phyloP scores from a whole-genome alignment of 495 filamentous ascomycete species.

The Chlorociboria aeruginascens region DNA sequence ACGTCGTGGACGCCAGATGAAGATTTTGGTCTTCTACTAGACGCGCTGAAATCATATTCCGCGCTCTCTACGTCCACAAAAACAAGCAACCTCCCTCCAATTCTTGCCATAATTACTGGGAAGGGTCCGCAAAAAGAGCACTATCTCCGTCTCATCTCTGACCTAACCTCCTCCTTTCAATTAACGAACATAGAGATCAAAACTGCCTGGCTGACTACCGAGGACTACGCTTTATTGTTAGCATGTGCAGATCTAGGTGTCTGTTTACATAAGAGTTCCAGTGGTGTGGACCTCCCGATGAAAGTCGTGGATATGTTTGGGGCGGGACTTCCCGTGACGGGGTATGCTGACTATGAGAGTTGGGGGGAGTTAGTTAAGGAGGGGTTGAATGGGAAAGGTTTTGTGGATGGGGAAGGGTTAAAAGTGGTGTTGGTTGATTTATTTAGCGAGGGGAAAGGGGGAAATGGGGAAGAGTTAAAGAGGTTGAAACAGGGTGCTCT shows the following conservation, averaged over 20 bases:
- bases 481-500: conserved; percentile 58
- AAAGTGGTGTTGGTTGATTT: conserved; percentile 45
- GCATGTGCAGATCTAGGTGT: conserved; percentile 82
- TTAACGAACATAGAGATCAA: conserved; percentile 56
- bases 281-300: conserved; percentile 95
- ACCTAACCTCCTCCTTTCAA: conserved; percentile 43
- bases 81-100: conserved; percentile 36
- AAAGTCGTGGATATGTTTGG: conserved; percentile 99
- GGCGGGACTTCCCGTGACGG: conserved; percentile 79
- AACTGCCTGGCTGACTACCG: conserved; percentile 71
- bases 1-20: conserved; percentile 97
- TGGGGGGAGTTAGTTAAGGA: conserved; percentile 81
- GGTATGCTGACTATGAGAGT: conserved; percentile 70
- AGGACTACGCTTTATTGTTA: conserved; percentile 79
- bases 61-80: conserved; percentile 11
- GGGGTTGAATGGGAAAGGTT: conserved; percentile 74
- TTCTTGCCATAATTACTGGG: conserved; percentile 85
- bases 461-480: conserved; percentile 40
- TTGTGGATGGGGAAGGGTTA: conserved; percentile 54
- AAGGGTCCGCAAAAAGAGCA: conserved; percentile 73
- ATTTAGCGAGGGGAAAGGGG: conserved; percentile 36
- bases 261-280: conserved; percentile 83
- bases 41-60: conserved; percentile 62
- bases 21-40: conserved; percentile 84
- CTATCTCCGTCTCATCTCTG: conserved; percentile 54